Evolutionary conservation across 768 basidiomycete species (phyloP).

Genomic region (Phaeolepiota aurea): DNA sequence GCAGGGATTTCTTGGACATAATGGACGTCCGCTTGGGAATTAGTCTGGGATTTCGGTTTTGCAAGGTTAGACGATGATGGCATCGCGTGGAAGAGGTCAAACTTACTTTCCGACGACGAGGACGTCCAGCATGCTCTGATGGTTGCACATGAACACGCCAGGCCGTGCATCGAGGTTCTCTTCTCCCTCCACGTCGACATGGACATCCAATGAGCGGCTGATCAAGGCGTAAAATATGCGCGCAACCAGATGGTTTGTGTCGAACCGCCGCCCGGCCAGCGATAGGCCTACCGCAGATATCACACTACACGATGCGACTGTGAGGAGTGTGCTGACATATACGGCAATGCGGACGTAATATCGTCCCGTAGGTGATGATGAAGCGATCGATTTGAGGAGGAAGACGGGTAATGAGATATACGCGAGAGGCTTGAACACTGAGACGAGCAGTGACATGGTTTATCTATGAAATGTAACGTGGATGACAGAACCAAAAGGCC

Average conservation of each 20-base stretch:
- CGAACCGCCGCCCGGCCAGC: conserved; percentile 59
- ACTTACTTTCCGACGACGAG: conserved; percentile 71
- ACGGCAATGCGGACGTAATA: conserved; percentile 70
- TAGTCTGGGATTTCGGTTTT: conserved; percentile 40
- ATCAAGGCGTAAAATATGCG: conserved; percentile 71
- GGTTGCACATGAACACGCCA: conserved; percentile 77
- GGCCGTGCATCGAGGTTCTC: conserved; percentile 71
- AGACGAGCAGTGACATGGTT: conserved; percentile 55
- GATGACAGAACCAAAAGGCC: background rate
- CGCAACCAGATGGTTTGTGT: conserved; percentile 80
- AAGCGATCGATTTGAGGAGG: conserved; percentile 52
- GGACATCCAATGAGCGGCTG: conserved; percentile 54
- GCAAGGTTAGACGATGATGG: background rate
- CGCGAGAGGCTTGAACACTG: conserved; percentile 61
- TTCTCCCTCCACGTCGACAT: conserved; percentile 76
- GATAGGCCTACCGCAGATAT: conserved; percentile 59
- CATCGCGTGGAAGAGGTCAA: conserved; percentile 1
- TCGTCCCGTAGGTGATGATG: conserved; percentile 44
- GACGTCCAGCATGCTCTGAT: conserved; percentile 91
- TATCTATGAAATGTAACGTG: conserved; percentile 1
- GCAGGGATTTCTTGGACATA: conserved; percentile 88
- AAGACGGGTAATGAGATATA: conserved; percentile 71
- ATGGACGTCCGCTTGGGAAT: conserved; percentile 81
- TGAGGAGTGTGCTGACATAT: conserved; percentile 64
- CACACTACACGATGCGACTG: conserved; percentile 67